Base-by-base conservation (phyloP, 2,329 filamentous ascomycete genomes). In the Colletotrichum sp. region DNA sequence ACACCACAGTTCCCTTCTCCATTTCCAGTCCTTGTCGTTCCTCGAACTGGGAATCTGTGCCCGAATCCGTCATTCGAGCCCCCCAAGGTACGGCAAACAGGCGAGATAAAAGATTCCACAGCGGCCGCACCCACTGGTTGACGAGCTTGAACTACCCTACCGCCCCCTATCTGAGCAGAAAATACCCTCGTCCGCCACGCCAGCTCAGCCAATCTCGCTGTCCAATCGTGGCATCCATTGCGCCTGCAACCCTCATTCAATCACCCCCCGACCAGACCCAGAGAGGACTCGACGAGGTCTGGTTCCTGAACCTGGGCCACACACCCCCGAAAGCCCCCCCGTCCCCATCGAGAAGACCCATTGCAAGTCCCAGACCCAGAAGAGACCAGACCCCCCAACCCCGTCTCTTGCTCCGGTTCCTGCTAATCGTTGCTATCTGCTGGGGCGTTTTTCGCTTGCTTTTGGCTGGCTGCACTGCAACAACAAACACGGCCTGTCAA, bases 141-240 rank as follows among this genome's bases (percentile, higher is more conserved):
- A 26, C 61, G 36, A 34, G 58, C 60, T 30, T 38, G 58, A 55
- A 66, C 68, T 71, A 38, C 72, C 65, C 66, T 70, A 32, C 55
- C 48, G 60, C 65, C 73, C 73, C 73, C 73, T 76, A 76, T 76
- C 70, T 68, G 68, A 71, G 34, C 73, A 43, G 36, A 72, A 64
- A 70, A 73, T 24, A 76, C 73, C 73, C 73, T 76, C 73, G 73
- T 73, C 70, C 48, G 70, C 70, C 64, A 75, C 73, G 70, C 70
- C 73, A 76, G 73, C 73, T 72, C 70, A 52, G 73, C 64, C 73
- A 76, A 76, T 76, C 73, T 76, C 73, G 65, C 65, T 60, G 62
- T 72, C 77, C 77, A 78, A 78, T 76, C 66, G 68, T 64, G 36
- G 69, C 72, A 38, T 58, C 68, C 75, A 74, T 75, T 78, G 66